phyloP scores from a whole-genome alignment of 768 basidiomycete genomes.

The Auricularia sp. region DNA sequence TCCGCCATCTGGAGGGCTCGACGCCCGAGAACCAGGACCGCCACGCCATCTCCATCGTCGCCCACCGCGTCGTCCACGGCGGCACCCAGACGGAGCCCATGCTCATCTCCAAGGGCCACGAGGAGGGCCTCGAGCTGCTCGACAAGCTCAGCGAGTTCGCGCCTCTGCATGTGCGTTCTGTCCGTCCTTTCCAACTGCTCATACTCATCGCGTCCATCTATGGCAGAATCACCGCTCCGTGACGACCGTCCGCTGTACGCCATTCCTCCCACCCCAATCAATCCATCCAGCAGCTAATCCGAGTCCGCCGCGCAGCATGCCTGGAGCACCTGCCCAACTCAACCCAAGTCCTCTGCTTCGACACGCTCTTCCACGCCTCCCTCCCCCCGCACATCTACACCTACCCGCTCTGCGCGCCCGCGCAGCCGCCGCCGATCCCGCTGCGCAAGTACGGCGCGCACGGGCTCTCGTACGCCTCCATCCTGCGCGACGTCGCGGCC shows the following conservation, averaged over 20 bases:
- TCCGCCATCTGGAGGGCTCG: conserved; percentile 9
- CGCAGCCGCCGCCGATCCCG: conserved; percentile 47
- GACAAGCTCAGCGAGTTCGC: conserved; percentile 68
- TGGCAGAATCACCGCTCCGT: conserved; percentile 10
- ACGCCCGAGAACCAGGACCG: background rate
- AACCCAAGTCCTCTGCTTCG: conserved; percentile 74
- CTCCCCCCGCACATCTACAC: conserved; percentile 68
- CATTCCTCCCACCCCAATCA: conserved; percentile 37
- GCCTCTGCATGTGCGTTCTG: conserved; percentile 46
- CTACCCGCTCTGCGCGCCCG: conserved; percentile 61
- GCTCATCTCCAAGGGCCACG: conserved; percentile 53
- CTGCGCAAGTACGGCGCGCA: conserved; percentile 90
- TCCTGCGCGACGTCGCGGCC: conserved; percentile 50
- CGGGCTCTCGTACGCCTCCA: conserved; percentile 61
- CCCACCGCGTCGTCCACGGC: conserved; percentile 78
- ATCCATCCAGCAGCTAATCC: conserved; percentile 16
- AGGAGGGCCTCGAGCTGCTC: conserved; percentile 42
- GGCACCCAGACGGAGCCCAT: conserved; percentile 68
- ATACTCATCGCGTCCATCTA: background rate
- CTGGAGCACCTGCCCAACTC: conserved; percentile 54
- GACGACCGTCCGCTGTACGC: background rate
- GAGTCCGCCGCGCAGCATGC: conserved; percentile 38
- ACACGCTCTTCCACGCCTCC: conserved; percentile 74
- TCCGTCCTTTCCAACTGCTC: background rate
- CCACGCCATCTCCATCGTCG: background rate